Conservation (phyloP, 495 filamentous ascomycete species). For the Filosporella fistucella region DNA sequence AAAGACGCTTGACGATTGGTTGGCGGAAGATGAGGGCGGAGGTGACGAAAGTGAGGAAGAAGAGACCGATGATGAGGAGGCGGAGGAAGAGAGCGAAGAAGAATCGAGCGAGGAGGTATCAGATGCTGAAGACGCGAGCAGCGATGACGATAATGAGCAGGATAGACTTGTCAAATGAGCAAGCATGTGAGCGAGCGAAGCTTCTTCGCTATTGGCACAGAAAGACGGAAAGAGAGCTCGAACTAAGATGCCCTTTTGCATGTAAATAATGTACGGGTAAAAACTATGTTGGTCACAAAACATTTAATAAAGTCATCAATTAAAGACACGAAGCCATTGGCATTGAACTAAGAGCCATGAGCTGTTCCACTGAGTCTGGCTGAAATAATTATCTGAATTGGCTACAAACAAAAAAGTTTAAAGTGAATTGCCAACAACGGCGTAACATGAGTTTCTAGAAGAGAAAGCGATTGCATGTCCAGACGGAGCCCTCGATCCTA, state of each 20-base stretch:
- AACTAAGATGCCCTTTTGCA: too few species aligned
- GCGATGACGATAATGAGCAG: slow-evolving; percentile 36
- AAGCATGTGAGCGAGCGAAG: neutral
- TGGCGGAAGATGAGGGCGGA: slow-evolving; percentile 54
- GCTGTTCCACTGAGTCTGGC: too few species aligned
- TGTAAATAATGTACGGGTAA: too few species aligned
- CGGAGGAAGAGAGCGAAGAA: slow-evolving; percentile 25
- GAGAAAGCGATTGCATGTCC: neutral
- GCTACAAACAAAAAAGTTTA: too few species aligned
- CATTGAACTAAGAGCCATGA: slow-evolving; percentile 23
- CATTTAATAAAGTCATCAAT: slow-evolving; percentile 4
- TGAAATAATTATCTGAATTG: too few species aligned
- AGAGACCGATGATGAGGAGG: slow-evolving; percentile 43
- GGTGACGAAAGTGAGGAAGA: slow-evolving; percentile 34
- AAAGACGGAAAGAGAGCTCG: too few species aligned
- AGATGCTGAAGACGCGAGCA: slow-evolving; percentile 39
- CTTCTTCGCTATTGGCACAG: slow-evolving; percentile 4
- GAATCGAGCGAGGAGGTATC: slow-evolving; percentile 32
- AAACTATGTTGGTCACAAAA: slow-evolving; percentile 22
- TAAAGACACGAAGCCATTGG: slow-evolving; percentile 16
- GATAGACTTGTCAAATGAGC: slow-evolving; percentile 39
- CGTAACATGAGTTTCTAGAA: too few species aligned
- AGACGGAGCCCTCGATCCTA: neutral
- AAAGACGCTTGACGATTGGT: slow-evolving; percentile 88
- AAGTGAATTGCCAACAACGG: too few species aligned